phyloP scores from a whole-genome alignment of 495 filamentous ascomycete genomes.

The Podospora fimiseda region DNA sequence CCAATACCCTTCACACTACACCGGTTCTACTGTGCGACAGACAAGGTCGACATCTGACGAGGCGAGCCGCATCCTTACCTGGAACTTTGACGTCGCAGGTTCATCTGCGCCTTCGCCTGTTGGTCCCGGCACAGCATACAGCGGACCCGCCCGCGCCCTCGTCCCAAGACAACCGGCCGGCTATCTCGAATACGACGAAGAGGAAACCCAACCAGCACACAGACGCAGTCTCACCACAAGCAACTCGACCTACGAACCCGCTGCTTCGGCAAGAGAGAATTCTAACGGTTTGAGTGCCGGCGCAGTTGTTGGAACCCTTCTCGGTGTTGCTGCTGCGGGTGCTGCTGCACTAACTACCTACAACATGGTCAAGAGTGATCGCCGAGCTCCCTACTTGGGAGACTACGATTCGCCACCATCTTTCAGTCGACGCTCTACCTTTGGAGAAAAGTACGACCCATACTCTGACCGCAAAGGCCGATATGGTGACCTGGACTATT shows the following conservation, averaged over 20 bases:
- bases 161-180: slow-evolving; percentile 15
- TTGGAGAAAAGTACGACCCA: slow-evolving; percentile 31
- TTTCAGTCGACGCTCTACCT: slow-evolving; percentile 33
- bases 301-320: slow-evolving; percentile 51
- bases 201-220: slow-evolving; percentile 20
- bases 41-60: slow-evolving; percentile 35
- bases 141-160: slow-evolving; percentile 17
- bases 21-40: slow-evolving; percentile 27
- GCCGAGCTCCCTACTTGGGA: slow-evolving; percentile 34
- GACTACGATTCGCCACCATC: slow-evolving; percentile 29
- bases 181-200: slow-evolving; percentile 11
- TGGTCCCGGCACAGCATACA: slow-evolving; percentile 17
- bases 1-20: slow-evolving; percentile 27
- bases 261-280: slow-evolving; percentile 28
- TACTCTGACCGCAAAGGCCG: slow-evolving; percentile 27
- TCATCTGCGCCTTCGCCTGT: slow-evolving; percentile 10
- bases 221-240: slow-evolving; percentile 31
- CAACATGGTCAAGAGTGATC: slow-evolving; percentile 56
- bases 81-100: slow-evolving; percentile 42
- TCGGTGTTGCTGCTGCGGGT: slow-evolving; percentile 67
- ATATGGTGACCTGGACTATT: slow-evolving; percentile 31
- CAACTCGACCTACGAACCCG: slow-evolving; percentile 26
- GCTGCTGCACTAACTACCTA: slow-evolving; percentile 76
- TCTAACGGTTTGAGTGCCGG: slow-evolving; percentile 34
- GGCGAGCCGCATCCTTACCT: slow-evolving; percentile 42